Evolutionary conservation across 1,284 basidiomycete genomes (phyloP).

Genomic region (Cutaneotrichosporon dermatis): DNA sequence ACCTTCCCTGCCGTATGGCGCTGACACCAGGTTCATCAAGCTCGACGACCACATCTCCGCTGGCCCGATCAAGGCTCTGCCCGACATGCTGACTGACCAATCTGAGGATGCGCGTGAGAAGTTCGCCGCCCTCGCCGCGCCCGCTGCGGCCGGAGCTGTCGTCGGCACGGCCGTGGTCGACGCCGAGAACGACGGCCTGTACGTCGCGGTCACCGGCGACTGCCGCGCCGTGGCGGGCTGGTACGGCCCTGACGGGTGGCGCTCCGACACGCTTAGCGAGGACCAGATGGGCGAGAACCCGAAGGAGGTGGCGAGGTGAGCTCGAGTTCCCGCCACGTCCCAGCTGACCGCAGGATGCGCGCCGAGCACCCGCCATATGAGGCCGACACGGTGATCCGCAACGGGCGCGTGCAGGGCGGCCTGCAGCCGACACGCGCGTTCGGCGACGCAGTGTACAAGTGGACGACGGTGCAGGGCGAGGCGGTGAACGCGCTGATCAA

Average conservation of each 20-base stretch:
- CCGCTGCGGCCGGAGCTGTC: constrained; percentile 79
- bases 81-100: constrained; percentile 42
- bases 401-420: constrained; percentile 84
- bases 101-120: constrained; percentile 47
- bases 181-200: constrained; percentile 70
- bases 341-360: constrained; percentile 56
- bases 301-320: constrained; percentile 56
- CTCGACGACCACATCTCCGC: constrained; percentile 55
- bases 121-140: constrained; percentile 61
- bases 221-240: constrained; percentile 92
- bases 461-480: constrained; percentile 61
- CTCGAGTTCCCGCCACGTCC: no score
- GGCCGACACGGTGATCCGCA: constrained; percentile 70
- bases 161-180: constrained; percentile 81
- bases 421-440: constrained; percentile 86
- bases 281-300: constrained; percentile 94
- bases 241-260: constrained; percentile 57
- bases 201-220: constrained; percentile 90
- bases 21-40: constrained; percentile 41
- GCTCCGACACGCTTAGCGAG: constrained; percentile 83
- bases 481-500: constrained; percentile 63
- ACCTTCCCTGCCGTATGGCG: not conserved
- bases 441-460: constrained; percentile 91
- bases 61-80: constrained; percentile 51
- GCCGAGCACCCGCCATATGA: constrained; percentile 85